Base-by-base conservation (phyloP, 2,329 filamentous ascomycete species). In the Drechslerella stenobrocha region DNA sequence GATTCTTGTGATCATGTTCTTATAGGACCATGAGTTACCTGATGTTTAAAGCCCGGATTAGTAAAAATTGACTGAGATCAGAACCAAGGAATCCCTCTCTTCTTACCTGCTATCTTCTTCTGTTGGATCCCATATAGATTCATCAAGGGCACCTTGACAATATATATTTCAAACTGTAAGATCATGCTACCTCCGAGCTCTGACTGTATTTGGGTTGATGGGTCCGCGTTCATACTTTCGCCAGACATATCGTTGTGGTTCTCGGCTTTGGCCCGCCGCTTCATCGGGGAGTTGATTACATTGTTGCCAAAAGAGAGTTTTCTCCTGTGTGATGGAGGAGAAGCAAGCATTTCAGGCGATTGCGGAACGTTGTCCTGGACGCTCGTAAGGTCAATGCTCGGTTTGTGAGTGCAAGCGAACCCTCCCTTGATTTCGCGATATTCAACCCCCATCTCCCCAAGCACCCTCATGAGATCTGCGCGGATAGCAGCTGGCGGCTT, bases 11-110 rank as follows among this genome's bases (percentile, higher is more conserved):
- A 93, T 93, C 90, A 97, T 95, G 74, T 89, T 92, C 80, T 96
- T 96, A 79, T 95, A 98, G 77, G 96, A 91, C 91, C 92, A 97
- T 63, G 93, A 97, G 65, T 95, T 92, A 32, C 93, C 92, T 60
- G 44, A 20, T n/a, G 3, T 3, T 28, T 20, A 23, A n/a, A 42
- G 32, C 40, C 42, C 22, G 37, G 46, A 32, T 24, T 9, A 13
- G 30, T 2, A 24, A 15, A 9, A 20, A 13, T 32, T 13, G 6
- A 13, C 30, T 32, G 30, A 13, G 30, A 6, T 32, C 30, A 13
- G 34, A 37, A 37, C 11, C 3, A 13, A 37, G 11, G 34, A 37
- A 13, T 9, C 3, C 3, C 11, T 4, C 3, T 13, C 3, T 3
- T 37, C 61, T 48, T 59, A 66, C 61, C 61, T 89, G 84, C 61